These are phyloP conservation scores for Collybiopsis luxurians DNA, from an alignment of 768 basidiomycete species.

Conservation along the genomic window DNA sequence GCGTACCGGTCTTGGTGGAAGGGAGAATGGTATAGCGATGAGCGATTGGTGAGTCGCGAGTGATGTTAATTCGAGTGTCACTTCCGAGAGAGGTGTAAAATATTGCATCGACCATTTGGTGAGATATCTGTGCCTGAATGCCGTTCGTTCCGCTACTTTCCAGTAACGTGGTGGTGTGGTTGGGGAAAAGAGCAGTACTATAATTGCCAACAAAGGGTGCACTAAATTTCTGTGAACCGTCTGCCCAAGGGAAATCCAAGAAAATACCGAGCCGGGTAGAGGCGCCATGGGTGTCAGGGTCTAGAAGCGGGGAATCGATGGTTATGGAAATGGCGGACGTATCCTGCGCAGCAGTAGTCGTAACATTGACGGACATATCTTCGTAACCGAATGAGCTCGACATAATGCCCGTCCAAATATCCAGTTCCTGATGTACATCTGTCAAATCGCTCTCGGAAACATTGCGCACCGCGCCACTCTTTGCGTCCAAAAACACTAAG, in stretches of 20 bases:
- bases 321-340: constrained; percentile 38
- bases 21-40: constrained; percentile 51
- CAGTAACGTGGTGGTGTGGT: constrained; percentile 43
- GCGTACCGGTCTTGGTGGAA: constrained; percentile 17
- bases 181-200: constrained; percentile 33
- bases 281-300: constrained; percentile 13
- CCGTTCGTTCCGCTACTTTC: constrained; percentile 11
- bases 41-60: constrained; percentile 36
- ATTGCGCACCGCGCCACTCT: constrained; percentile 21
- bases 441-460: constrained; percentile 37
- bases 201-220: constrained; percentile 58
- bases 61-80: constrained; percentile 30
- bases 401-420: constrained; percentile 55
- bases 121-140: constrained; percentile 35
- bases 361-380: constrained; percentile 33
- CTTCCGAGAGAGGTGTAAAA: constrained; percentile 45
- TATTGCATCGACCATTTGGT: constrained; percentile 36
- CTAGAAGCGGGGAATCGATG: constrained; percentile 39
- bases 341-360: constrained; percentile 36
- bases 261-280: constrained; percentile 39
- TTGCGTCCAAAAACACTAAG: constrained; percentile 34
- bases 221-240: constrained; percentile 51
- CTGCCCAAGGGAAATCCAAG: constrained; percentile 62
- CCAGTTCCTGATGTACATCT: constrained; percentile 38
- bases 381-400: constrained; percentile 42